Evolutionary conservation across 2,329 filamentous ascomycete genomes (phyloP).

Genomic region (Clarireedia monteithiana): DNA sequence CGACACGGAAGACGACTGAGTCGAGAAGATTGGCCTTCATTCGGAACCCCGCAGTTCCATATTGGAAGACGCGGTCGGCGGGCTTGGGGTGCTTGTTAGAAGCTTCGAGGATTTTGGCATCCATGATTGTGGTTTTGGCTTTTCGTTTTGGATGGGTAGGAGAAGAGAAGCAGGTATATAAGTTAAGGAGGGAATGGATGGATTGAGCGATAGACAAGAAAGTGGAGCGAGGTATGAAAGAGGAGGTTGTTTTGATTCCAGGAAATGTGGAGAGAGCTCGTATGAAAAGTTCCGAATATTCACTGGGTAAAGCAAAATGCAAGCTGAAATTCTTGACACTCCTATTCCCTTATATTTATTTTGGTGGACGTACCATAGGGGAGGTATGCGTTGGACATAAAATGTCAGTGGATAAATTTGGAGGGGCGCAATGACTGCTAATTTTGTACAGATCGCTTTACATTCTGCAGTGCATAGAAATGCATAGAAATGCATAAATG

Average conservation of each 20-base stretch:
- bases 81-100: conserved; percentile 54
- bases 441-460: neutral
- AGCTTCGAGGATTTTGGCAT: conserved; percentile 46
- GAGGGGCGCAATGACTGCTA: neutral
- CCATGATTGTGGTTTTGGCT: conserved; percentile 34
- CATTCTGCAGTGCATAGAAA: neutral
- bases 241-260: neutral
- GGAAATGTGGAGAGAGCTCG: neutral
- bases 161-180: neutral
- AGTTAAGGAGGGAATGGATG: neutral
- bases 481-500: neutral
- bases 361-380: neutral
- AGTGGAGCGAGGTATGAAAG: neutral
- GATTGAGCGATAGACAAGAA: neutral
- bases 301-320: neutral
- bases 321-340: neutral
- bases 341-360: neutral
- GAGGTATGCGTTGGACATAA: conserved; percentile 9
- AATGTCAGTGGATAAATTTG: neutral
- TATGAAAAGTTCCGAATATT: no score
- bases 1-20: conserved; percentile 87
- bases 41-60: conserved; percentile 61
- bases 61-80: conserved; percentile 49
- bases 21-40: conserved; percentile 75
- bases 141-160: neutral